Conservation (phyloP, 345 rosid species). For the Hevea brasiliensis region DNA sequence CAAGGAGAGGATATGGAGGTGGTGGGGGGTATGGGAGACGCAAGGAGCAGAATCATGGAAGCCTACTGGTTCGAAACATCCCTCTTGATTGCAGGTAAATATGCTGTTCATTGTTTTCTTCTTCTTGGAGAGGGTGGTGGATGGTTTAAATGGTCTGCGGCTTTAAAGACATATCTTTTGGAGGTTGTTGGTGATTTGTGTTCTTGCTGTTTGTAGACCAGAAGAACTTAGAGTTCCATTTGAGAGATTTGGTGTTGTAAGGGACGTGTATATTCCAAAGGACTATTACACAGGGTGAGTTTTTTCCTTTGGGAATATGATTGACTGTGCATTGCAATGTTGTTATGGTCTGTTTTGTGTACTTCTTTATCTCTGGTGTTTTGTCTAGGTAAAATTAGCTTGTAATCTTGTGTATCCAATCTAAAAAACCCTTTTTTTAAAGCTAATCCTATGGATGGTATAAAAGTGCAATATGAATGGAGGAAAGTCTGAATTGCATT, state of each 20-base stretch:
- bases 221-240: slow-evolving; percentile 86
- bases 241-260: slow-evolving; percentile 83
- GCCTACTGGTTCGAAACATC: slow-evolving; percentile 89
- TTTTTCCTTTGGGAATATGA: background rate
- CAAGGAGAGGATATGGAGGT: slow-evolving; percentile 57
- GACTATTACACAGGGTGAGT: slow-evolving; percentile 92
- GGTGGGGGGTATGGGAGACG: slow-evolving; percentile 75
- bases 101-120: background rate
- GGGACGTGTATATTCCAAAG: slow-evolving; percentile 90
- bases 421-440: background rate
- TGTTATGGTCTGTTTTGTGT: background rate
- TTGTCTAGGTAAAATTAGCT: background rate
- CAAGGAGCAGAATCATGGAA: slow-evolving; percentile 67
- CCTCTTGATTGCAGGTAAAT: slow-evolving; percentile 88
- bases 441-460: background rate
- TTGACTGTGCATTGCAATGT: background rate
- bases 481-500: slow-evolving; percentile 25
- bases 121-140: background rate
- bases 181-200: background rate
- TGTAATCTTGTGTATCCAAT: too few species aligned
- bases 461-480: background rate
- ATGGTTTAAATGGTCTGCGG: background rate
- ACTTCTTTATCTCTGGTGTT: background rate
- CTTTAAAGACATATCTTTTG: background rate
- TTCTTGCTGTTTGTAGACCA: slow-evolving; percentile 47